Evolutionary conservation across 225 moss, liverwort and hornwort species (phyloP).

Genomic region (Physcomitrium patens): DNA sequence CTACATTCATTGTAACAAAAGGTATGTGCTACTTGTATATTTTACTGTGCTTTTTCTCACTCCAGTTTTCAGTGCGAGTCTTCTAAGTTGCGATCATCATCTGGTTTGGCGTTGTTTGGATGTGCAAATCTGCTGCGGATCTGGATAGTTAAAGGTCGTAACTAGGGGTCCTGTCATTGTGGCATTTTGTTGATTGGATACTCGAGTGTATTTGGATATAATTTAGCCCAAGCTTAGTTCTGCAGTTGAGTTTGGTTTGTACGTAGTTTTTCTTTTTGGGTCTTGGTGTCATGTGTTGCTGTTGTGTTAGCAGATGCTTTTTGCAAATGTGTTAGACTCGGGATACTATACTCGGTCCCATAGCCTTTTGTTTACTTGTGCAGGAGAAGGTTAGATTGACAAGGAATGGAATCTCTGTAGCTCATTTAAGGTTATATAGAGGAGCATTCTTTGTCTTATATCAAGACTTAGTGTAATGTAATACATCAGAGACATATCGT

Average conservation of each 20-base stretch:
- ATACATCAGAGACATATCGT: constrained; percentile 23
- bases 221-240: not conserved
- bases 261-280: not conserved
- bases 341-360: not conserved
- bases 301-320: not conserved
- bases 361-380: not conserved
- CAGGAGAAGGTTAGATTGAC: constrained; percentile 26
- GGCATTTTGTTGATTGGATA: not conserved
- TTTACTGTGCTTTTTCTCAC: not conserved
- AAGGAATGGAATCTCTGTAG: constrained; percentile 39
- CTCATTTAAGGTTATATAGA: constrained; percentile 31
- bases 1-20: constrained; percentile 45
- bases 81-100: not conserved
- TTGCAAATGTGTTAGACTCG: not conserved
- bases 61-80: not conserved
- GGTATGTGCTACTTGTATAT: constrained; percentile 1
- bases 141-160: not conserved
- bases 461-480: constrained; percentile 24
- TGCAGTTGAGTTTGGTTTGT: not conserved
- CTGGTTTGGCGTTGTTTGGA: not conserved
- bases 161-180: not conserved
- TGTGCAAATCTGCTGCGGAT: not conserved
- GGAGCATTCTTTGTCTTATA: constrained; percentile 30
- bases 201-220: not conserved
- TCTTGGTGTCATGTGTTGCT: not conserved